phyloP scores from a whole-genome alignment of 129 eudicot species.

The Daucus carota region DNA sequence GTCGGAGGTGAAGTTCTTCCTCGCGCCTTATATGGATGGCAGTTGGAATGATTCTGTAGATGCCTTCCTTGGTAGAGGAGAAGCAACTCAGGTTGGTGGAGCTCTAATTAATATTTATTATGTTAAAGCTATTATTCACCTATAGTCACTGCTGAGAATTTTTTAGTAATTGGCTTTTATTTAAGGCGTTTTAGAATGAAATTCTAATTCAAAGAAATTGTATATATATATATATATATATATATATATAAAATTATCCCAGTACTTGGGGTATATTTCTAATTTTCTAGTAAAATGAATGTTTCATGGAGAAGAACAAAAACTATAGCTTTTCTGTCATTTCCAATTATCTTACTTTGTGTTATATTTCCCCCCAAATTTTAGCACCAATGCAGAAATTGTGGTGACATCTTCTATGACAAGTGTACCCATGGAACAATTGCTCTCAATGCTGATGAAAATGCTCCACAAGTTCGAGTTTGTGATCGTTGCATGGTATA shows the following conservation, averaged over 20 bases:
- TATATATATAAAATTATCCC: too few relatives aligned
- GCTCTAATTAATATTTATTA: conserved; percentile 32
- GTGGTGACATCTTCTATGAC: conserved; percentile 94
- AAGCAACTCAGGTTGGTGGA: conserved; percentile 41
- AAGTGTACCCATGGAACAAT: conserved; percentile 92
- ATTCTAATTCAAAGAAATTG: neutral
- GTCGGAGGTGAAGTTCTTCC: conserved; percentile 45
- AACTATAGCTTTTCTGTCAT: neutral
- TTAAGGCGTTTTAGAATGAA: neutral
- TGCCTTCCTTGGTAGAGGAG: conserved; percentile 56
- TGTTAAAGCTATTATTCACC: neutral
- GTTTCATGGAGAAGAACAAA: neutral
- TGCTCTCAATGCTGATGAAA: conserved; percentile 80
- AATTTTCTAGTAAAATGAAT: neutral
- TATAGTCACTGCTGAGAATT: neutral
- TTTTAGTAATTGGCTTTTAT: neutral
- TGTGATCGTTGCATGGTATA: conserved; percentile 93
- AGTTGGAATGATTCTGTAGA: conserved; percentile 67
- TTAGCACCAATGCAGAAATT: conserved; percentile 96
- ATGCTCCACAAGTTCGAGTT: conserved; percentile 88
- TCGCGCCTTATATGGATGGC: conserved; percentile 61
- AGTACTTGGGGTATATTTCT: conserved; percentile 32
- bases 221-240: neutral
- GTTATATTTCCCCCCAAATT: conserved; percentile 8
- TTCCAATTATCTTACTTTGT: neutral